phyloP scores from a whole-genome alignment of 1,284 basidiomycete species.

The Bondarzewia mesenterica region DNA sequence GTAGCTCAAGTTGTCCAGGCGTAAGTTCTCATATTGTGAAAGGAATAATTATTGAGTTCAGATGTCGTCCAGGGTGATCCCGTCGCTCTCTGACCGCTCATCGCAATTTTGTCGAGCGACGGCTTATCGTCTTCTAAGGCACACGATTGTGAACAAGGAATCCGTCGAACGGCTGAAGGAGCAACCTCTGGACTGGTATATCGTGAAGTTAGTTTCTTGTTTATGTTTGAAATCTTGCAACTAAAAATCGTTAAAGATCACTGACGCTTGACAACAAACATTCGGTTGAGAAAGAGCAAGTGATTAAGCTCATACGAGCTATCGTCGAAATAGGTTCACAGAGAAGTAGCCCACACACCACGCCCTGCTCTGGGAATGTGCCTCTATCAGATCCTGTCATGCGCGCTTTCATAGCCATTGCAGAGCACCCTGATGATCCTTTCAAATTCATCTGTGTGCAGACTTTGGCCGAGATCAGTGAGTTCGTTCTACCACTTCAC shows the following conservation, averaged over 20 bases:
- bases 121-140: slow-evolving; percentile 82
- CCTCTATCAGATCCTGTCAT: slow-evolving; percentile 74
- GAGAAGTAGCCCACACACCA: slow-evolving; percentile 33
- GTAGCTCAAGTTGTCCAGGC: slow-evolving; percentile 64
- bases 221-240: slow-evolving; percentile 2
- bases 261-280: slow-evolving; percentile 81
- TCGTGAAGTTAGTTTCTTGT: slow-evolving; percentile 58
- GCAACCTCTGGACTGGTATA: slow-evolving; percentile 79
- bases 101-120: slow-evolving; percentile 75
- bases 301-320: slow-evolving; percentile 85
- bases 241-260: slow-evolving; percentile 40
- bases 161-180: slow-evolving; percentile 51
- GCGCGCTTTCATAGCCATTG: slow-evolving; percentile 85
- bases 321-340: slow-evolving; percentile 70
- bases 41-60: too few species aligned
- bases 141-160: slow-evolving; percentile 65
- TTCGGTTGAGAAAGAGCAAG: slow-evolving; percentile 87
- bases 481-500: slow-evolving; percentile 18
- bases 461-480: slow-evolving; percentile 88
- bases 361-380: slow-evolving; percentile 37
- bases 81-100: slow-evolving; percentile 69
- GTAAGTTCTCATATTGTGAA: slow-evolving; percentile 33
- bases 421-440: slow-evolving; percentile 89
- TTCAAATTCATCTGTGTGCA: slow-evolving; percentile 81
- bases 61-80: slow-evolving; percentile 54